Evolutionary conservation across 768 basidiomycete species (phyloP).

Genomic region (Rhizopogon rudus): DNA sequence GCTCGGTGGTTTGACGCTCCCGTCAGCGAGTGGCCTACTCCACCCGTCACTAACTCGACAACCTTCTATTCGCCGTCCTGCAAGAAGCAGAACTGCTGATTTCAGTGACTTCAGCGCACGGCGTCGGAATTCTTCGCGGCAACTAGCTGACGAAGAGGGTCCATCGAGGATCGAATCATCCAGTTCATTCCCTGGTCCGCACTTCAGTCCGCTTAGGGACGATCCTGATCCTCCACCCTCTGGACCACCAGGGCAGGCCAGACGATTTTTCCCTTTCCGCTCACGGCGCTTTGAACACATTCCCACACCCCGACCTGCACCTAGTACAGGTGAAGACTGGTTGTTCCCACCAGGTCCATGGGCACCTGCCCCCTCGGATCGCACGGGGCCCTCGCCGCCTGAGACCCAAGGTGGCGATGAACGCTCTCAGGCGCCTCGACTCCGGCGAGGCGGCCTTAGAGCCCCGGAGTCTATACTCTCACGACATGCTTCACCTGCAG

Average conservation of each 20-base stretch:
- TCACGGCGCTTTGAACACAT: slow-evolving; percentile 38
- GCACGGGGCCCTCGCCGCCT: slow-evolving; percentile 8
- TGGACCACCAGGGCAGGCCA: slow-evolving; percentile 24
- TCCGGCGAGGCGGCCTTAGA: slow-evolving; percentile 64
- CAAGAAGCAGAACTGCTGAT: slow-evolving; percentile 51
- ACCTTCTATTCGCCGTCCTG: slow-evolving; percentile 55
- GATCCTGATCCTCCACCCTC: background rate
- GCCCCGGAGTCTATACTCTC: slow-evolving; percentile 58
- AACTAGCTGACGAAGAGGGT: slow-evolving; percentile 25
- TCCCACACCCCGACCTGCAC: slow-evolving; percentile 24
- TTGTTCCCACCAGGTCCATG: slow-evolving; percentile 24
- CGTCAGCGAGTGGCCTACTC: slow-evolving; percentile 17
- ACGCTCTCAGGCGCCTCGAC: slow-evolving; percentile 39
- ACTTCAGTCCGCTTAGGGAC: slow-evolving; percentile 2
- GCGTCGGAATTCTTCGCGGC: slow-evolving; percentile 48
- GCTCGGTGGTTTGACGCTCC: slow-evolving; percentile 11
- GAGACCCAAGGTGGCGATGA: slow-evolving; percentile 31
- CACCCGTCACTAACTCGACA: slow-evolving; percentile 45
- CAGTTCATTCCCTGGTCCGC: slow-evolving; percentile 8
- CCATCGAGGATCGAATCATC: slow-evolving; percentile 1
- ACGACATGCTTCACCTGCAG: slow-evolving; percentile 36
- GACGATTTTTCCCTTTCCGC: slow-evolving; percentile 57
- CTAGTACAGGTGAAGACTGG: slow-evolving; percentile 27
- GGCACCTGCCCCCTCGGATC: slow-evolving; percentile 15
- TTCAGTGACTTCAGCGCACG: slow-evolving; percentile 71